Percentiles rank a stretch among this genome's conserved stretches.
Evolutionary conservation across 768 basidiomycete genomes (phyloP).

Genomic region (Coprinopsis marcescibilis): DNA sequence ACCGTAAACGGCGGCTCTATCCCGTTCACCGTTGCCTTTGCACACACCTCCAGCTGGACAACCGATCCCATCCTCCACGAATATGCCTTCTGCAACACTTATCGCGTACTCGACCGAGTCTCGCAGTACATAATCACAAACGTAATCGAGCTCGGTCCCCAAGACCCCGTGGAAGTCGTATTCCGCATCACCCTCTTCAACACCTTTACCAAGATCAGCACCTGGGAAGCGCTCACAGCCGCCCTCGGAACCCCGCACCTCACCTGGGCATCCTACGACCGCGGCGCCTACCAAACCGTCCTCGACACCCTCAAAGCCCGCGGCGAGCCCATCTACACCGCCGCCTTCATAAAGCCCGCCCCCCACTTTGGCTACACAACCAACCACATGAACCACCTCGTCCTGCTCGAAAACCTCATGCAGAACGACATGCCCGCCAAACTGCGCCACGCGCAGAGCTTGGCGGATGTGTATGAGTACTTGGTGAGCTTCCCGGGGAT

Average conservation of each 20-base stretch:
- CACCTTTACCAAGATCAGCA: conserved; percentile 63
- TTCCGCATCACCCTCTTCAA: conserved; percentile 73
- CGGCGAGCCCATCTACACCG: conserved; percentile 53
- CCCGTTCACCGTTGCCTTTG: conserved; percentile 3
- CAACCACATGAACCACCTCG: conserved; percentile 57
- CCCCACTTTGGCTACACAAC: conserved; percentile 44
- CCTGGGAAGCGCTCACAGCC: conserved; percentile 56
- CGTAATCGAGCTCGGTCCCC: conserved; percentile 65
- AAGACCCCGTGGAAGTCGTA: conserved; percentile 52
- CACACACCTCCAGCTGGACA: conserved; percentile 51
- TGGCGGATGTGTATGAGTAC: conserved; percentile 60
- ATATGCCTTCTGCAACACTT: conserved; percentile 69
- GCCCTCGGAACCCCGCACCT: conserved; percentile 50
- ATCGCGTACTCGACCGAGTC: conserved; percentile 64
- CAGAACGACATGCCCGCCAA: conserved; percentile 43
- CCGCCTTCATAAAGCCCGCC: conserved; percentile 67
- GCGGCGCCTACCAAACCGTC: conserved; percentile 46
- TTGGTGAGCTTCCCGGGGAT: conserved; percentile 59
- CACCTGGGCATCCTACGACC: conserved; percentile 55
- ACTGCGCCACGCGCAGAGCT: conserved; percentile 43
- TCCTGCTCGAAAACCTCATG: conserved; percentile 56
- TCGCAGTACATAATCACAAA: conserved; percentile 64
- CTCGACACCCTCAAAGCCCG: conserved; percentile 35
- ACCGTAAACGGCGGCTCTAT: conserved; percentile 39
- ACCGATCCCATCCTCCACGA: conserved; percentile 49